Percentiles rank a stretch among this genome's conserved stretches.
Evolutionary conservation across 257 asterid species (phyloP).

Genomic region (Cynanchum wilfordii): DNA sequence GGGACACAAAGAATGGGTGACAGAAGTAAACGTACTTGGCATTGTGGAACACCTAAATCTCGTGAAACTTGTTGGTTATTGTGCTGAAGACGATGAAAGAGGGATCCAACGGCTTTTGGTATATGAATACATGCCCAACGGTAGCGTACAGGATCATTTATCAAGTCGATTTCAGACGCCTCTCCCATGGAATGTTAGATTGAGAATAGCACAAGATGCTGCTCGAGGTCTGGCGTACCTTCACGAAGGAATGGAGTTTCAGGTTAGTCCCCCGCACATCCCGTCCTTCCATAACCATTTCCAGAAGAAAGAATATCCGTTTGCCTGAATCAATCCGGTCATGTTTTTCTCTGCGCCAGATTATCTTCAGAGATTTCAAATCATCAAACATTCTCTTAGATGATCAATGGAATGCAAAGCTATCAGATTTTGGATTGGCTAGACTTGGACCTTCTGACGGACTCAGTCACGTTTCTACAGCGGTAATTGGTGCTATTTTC

Average conservation of each 20-base stretch:
- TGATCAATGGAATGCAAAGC: constrained; percentile 80
- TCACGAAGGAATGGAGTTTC: constrained; percentile 93
- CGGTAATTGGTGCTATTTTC: constrained; percentile 32
- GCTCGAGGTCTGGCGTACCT: constrained; percentile 79
- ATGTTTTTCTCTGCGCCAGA: constrained; percentile 39
- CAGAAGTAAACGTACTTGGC: constrained; percentile 84
- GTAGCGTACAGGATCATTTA: constrained; percentile 75
- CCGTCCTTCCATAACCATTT: not conserved
- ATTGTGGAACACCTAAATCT: constrained; percentile 78
- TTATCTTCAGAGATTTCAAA: constrained; percentile 86
- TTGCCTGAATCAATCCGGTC: not conserved
- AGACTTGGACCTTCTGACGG: constrained; percentile 83
- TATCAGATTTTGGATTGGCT: constrained; percentile 86
- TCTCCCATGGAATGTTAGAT: constrained; percentile 69
- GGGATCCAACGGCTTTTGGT: constrained; percentile 83
- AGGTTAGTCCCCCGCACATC: constrained; percentile 31
- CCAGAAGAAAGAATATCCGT: not conserved
- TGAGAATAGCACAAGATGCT: constrained; percentile 69
- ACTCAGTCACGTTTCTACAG: constrained; percentile 76
- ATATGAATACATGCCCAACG: constrained; percentile 62
- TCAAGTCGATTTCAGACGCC: constrained; percentile 55
- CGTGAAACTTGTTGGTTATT: constrained; percentile 75
- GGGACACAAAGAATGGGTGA: constrained; percentile 99
- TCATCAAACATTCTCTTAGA: constrained; percentile 89
- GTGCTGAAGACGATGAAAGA: constrained; percentile 89